Conservation (phyloP, 164 flowering plant species). For the Echeveria elegans region DNA sequence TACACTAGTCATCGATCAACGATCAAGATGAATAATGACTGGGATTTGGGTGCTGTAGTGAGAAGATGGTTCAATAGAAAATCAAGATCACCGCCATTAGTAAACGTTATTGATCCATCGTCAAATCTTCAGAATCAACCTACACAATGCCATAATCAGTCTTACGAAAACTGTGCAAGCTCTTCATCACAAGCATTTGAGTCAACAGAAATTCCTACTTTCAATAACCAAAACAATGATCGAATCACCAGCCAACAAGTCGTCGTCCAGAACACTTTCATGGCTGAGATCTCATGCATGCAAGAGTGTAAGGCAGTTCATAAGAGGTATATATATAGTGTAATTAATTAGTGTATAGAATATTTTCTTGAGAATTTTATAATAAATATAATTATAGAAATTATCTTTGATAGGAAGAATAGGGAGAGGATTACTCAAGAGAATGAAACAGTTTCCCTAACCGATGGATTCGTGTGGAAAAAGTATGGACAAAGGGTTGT, state of each 20-base stretch:
- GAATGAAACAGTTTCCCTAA: not conserved
- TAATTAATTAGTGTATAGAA: no score
- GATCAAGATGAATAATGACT: not conserved
- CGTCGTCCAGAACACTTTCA: not conserved
- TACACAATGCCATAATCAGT: not conserved
- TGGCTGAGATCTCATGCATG: not conserved
- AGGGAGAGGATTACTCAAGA: constrained; percentile 2
- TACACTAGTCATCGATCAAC: not conserved
- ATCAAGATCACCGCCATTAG: not conserved
- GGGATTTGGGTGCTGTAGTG: not conserved
- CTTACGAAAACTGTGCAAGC: not conserved
- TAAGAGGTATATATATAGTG: constrained; percentile 1
- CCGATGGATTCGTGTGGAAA: not conserved
- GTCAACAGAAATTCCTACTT: not conserved
- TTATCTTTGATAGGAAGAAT: not conserved
- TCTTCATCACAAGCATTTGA: not conserved
- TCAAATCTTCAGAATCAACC: not conserved
- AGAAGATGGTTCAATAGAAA: not conserved
- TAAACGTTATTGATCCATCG: not conserved
- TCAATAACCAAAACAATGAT: not conserved
- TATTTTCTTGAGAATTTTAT: not conserved
- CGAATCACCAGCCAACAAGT: not conserved
- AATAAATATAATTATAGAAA: not conserved
- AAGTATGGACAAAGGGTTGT: not conserved
- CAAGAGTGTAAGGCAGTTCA: not conserved